Base-by-base conservation (phyloP, 495 filamentous ascomycete genomes). In the Talaromyces stipitatus region DNA sequence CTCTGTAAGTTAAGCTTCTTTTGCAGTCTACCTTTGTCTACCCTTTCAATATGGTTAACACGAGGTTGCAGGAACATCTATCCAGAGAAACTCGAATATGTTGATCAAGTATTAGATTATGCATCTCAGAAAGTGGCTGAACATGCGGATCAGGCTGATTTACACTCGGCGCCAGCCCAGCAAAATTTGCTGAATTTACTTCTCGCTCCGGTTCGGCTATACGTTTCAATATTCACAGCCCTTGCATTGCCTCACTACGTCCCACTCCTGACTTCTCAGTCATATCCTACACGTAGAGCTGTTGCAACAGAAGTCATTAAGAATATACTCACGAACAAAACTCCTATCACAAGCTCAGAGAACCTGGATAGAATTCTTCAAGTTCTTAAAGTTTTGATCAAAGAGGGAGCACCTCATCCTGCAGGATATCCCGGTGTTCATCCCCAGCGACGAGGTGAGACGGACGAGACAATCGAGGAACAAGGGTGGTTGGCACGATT, bases 391-490 rank as follows among this genome's bases (percentile, higher is more conserved):
- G 95, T 97, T 1, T 69, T 98, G 41, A 95, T 98, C 64, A 92
- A 87, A 57, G 95, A 97, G 69, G 94, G 92, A 6, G 83, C 85
- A 14, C 92, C 96, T 61, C 85, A 92, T 55, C 85, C 89, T 14
- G 79, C 80, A 43, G 89, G 90, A 24, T 96, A 95, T 64, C 88
- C 91, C 10, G 90, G 90, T 5, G 81, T 85, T 26, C 85, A 88
- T 51, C 66, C 80, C 2, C 82, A 85, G 54, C 72, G 72, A 70
- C 86, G 80, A 65, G 78, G 68, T 48, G 87, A 95, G 61, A 97
- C 95, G 1, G 95, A 97, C 38, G 94, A 98, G 71, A 97, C 92
- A 0, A 83, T 97, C 59, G 92, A 97, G 69, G 94, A 97, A 70
- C 94, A 98, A 78, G 94, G 94, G 32, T 95, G 91, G 87, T 75